Evolutionary conservation across 1,284 basidiomycete genomes (phyloP).

Genomic region (Melampsora larici-populina): DNA sequence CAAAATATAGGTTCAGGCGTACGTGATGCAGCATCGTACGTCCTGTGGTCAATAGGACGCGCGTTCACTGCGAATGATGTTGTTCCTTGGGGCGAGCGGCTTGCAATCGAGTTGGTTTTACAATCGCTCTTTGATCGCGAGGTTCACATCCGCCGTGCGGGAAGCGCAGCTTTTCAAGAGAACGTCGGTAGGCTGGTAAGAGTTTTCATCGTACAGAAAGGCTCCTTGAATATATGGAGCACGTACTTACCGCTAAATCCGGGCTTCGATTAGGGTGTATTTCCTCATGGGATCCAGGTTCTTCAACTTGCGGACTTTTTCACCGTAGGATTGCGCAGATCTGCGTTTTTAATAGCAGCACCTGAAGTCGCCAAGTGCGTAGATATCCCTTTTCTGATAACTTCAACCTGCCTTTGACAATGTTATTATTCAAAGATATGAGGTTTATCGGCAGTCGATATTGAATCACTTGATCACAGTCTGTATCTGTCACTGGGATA

Average conservation of each 20-base stretch:
- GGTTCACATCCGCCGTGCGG: constrained; percentile 89
- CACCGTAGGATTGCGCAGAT: constrained; percentile 77
- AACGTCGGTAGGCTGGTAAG: constrained; percentile 84
- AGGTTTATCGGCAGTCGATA: constrained; percentile 65
- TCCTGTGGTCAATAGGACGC: constrained; percentile 88
- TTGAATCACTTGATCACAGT: constrained; percentile 72
- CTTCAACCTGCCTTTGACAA: constrained; percentile 15
- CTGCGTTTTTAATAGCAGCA: constrained; percentile 77
- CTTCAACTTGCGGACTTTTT: constrained; percentile 90
- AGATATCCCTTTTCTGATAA: constrained; percentile 29
- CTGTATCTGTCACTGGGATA: constrained; percentile 85
- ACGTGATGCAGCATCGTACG: constrained; percentile 89
- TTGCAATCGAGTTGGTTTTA: constrained; percentile 70
- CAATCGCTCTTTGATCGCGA: constrained; percentile 88
- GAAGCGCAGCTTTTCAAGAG: constrained; percentile 97
- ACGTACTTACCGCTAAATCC: background rate
- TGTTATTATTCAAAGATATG: constrained; percentile 52
- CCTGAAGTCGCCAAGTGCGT: constrained; percentile 78
- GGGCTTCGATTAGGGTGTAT: constrained; percentile 63
- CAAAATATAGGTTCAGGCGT: constrained; percentile 92
- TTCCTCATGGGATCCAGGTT: constrained; percentile 90
- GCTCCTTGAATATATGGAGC: background rate
- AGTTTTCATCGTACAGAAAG: constrained; percentile 26
- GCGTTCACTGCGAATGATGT: constrained; percentile 66
- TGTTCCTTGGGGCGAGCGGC: constrained; percentile 62